Conservation (phyloP, 352 stramenopile species). For the Pythium insidiosum region DNA sequence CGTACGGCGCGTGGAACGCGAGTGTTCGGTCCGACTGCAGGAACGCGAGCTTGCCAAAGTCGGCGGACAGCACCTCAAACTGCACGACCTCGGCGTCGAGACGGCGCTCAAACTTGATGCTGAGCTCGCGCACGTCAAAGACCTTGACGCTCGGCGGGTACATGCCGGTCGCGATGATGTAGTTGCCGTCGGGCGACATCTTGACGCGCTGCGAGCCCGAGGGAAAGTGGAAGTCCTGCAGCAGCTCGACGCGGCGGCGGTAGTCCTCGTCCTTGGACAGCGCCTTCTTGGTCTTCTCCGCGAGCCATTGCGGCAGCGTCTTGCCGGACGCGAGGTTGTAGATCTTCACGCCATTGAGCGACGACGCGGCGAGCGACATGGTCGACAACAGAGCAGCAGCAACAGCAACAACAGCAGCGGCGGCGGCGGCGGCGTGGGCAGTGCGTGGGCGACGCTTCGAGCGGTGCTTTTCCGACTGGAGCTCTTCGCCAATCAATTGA, state of each 20-base stretch:
- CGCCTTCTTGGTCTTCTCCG: slow-evolving; percentile 82
- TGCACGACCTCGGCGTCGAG: slow-evolving; percentile 96
- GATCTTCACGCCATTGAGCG: slow-evolving; percentile 91
- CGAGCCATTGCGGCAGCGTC: slow-evolving; percentile 92
- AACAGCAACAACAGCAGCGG: too few species aligned
- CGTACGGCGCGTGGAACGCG: slow-evolving; percentile 98
- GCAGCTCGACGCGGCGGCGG: slow-evolving; percentile 93
- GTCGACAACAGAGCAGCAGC: slow-evolving; percentile 4
- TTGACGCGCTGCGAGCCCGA: slow-evolving; percentile 90
- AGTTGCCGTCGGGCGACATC: slow-evolving; percentile 94
- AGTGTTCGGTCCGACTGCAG: slow-evolving; percentile 95
- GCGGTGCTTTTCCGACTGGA: background rate
- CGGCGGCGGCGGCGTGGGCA: too few species aligned
- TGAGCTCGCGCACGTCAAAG: slow-evolving; percentile 92
- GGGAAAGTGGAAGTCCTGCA: slow-evolving; percentile 99
- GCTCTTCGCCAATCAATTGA: slow-evolving; percentile 17
- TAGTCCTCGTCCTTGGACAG: slow-evolving; percentile 81
- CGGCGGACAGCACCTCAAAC: slow-evolving; percentile 90
- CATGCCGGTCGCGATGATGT: slow-evolving; percentile 93
- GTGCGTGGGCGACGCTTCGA: slow-evolving; percentile 8
- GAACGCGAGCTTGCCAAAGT: slow-evolving; percentile 98
- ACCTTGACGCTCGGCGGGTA: slow-evolving; percentile 97
- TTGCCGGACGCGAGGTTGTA: slow-evolving; percentile 94
- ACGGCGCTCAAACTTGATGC: slow-evolving; percentile 98
- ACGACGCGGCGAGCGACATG: slow-evolving; percentile 77